Conservation (phyloP, 2,329 filamentous ascomycete species). For the Colletotrichum acutatum region DNA sequence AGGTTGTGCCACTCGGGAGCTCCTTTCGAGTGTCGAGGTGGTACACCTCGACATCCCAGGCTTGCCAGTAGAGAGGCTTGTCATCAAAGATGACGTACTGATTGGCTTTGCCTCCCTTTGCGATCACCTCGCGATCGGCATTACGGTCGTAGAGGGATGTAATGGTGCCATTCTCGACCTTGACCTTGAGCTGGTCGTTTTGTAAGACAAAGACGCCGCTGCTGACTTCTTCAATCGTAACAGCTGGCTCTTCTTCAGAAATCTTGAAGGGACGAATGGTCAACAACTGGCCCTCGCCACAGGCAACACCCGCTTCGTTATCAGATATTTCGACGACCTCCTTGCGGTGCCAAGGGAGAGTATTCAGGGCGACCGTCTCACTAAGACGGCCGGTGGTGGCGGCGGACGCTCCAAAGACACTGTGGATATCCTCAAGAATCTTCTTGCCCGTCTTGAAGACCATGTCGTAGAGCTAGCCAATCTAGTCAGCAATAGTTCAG, state of each 20-base stretch:
- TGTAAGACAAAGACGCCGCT: slow-evolving; percentile 79
- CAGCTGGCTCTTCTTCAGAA: slow-evolving; percentile 56
- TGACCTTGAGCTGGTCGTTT: slow-evolving; percentile 80
- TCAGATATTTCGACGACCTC: slow-evolving; percentile 76
- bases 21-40: slow-evolving; percentile 89
- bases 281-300: slow-evolving; percentile 65
- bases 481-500: slow-evolving; percentile 39
- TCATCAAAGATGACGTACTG: slow-evolving; percentile 97
- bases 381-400: slow-evolving; percentile 51
- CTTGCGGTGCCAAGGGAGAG: slow-evolving; percentile 84
- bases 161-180: slow-evolving; percentile 79
- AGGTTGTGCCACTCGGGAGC: slow-evolving; percentile 74
- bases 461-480: slow-evolving; percentile 76
- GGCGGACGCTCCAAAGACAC: slow-evolving; percentile 71
- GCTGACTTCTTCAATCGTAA: slow-evolving; percentile 61
- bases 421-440: slow-evolving; percentile 76
- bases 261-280: slow-evolving; percentile 61
- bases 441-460: slow-evolving; percentile 82
- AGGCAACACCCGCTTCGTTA: slow-evolving; percentile 63
- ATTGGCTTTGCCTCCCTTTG: slow-evolving; percentile 80
- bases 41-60: slow-evolving; percentile 98
- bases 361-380: slow-evolving; percentile 78
- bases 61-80: slow-evolving; percentile 97
- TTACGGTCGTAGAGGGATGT: slow-evolving; percentile 84
- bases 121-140: slow-evolving; percentile 81